Percentiles rank a stretch among this genome's conserved stretches.
Evolutionary conservation across 2,329 filamentous ascomycete species (phyloP).

Genomic region (Tolypocladium cylindrosporum): DNA sequence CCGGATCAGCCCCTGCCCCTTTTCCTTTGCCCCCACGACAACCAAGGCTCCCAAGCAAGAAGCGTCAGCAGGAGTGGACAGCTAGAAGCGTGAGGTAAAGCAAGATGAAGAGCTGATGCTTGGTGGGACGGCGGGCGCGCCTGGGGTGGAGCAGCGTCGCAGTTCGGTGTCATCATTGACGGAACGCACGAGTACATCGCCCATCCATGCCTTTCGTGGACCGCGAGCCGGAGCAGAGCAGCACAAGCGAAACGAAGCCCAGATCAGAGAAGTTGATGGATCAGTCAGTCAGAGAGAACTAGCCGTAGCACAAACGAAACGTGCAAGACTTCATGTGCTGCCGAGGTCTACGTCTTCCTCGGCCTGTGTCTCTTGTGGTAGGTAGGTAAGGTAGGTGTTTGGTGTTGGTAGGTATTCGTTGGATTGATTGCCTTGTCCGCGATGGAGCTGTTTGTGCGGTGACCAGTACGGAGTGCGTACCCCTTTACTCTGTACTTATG

Average conservation of each 20-base stretch:
- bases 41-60: background rate
- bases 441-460: no score
- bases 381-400: no score
- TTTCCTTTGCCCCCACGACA: background rate
- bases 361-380: background rate
- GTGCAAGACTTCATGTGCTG: background rate
- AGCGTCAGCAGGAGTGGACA: background rate
- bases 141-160: background rate
- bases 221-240: background rate
- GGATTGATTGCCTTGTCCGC: no score
- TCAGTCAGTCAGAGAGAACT: background rate
- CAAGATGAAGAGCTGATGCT: background rate
- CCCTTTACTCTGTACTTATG: no score
- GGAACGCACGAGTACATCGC: background rate
- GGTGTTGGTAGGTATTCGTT: no score
- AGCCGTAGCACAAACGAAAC: background rate
- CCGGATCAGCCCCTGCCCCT: background rate
- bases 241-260: background rate
- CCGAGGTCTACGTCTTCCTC: background rate
- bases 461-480: no score
- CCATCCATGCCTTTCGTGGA: background rate
- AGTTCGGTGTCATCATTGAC: background rate
- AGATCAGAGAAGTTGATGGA: background rate
- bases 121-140: background rate
- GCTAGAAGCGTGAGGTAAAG: background rate